Base-by-base conservation (phyloP, 257 asterid genomes). In the Echium plantagineum region DNA sequence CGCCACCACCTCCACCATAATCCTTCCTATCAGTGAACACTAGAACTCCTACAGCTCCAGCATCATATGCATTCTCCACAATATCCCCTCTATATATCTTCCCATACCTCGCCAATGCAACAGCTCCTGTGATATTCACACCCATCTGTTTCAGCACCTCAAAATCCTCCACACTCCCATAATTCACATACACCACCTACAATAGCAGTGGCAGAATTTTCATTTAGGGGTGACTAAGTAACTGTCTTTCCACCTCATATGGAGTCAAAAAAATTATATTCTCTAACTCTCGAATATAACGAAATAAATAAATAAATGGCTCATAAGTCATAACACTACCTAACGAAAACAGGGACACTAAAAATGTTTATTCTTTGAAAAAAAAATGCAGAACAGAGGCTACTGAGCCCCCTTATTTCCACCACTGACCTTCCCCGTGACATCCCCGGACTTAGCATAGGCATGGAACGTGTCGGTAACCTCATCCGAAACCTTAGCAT, bases 11-110 rank as follows among this genome's bases (percentile, higher is more conserved):
- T 16, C 96, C 91, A 10, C 95, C 93, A 52, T 82, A 89, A 49
- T 89, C 95, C 72, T 81, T 86, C 77, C 79, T 82, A 28, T 89
- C 97, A 0, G 94, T 86, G 69, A 75, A 89, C 35, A 86, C 78
- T 63, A 86, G 13, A 15, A 72, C 93, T 8, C 86, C 95, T 19
- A 32, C 35, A 5, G 93, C 97, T 47, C 95, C 97, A 15, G 70
- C 93, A 3, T 66, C 84, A 18, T 75, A 63, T 18, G 90, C 94
- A 54, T 82, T 86, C 69, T 61, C 67, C 16, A 89, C 91, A 31
- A 89, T 84, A 71, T 89, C 94, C 65, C 95, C 97, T 77, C 97
- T 82, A 67, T 22, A 89, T 46, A 84, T 76, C 74, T 76, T 32
- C 35, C 94, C 97, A 42, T 89, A 89, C 76, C 87, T 78, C 7